Conservation (phyloP, 208 protist genomes). For the Wallacemonas collosoma region DNA sequence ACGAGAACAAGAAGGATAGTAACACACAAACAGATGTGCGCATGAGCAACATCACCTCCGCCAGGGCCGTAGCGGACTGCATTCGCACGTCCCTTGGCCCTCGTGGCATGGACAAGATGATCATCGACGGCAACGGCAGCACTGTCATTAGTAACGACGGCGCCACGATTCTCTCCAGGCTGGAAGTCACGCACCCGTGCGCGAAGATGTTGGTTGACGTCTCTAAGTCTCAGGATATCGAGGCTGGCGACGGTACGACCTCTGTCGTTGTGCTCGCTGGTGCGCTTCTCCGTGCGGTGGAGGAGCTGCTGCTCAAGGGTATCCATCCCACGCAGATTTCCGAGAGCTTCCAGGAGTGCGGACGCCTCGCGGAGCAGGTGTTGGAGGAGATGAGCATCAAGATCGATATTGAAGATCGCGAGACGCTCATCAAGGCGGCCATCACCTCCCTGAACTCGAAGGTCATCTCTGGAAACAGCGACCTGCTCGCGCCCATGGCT, state of each 20-base stretch:
- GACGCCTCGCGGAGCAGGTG: slow-evolving; percentile 90
- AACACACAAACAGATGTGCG: slow-evolving; percentile 94
- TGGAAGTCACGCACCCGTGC: slow-evolving; percentile 97
- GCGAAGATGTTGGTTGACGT: slow-evolving; percentile 99
- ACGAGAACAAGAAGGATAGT: slow-evolving; percentile 86
- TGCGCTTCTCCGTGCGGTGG: slow-evolving; percentile 90
- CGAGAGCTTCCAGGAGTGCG: slow-evolving; percentile 92
- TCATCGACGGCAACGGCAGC: slow-evolving; percentile 88
- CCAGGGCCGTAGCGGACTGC: slow-evolving; percentile 97
- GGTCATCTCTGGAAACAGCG: slow-evolving; percentile 97
- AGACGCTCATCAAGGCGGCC: slow-evolving; percentile 95
- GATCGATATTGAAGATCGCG: slow-evolving; percentile 94
- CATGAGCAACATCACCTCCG: slow-evolving; percentile 93
- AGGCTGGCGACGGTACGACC: slow-evolving; percentile 99
- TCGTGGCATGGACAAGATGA: slow-evolving; percentile 99
- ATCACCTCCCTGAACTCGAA: slow-evolving; percentile 99
- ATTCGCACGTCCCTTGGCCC: slow-evolving; percentile 98
- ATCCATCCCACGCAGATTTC: slow-evolving; percentile 98
- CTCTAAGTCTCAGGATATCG: slow-evolving; percentile 98
- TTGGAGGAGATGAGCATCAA: slow-evolving; percentile 93
- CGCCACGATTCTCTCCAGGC: slow-evolving; percentile 98
- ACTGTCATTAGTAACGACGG: slow-evolving; percentile 99
- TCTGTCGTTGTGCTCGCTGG: slow-evolving; percentile 98
- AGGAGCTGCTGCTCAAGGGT: slow-evolving; percentile 95
- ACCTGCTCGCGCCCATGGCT: slow-evolving; percentile 98